A percentile compares a stretch with the other conserved stretches of the same genome.
These are phyloP conservation scores for Globisporangium megalacanthum DNA, from an alignment of 352 stramenopile species.

Conservation along the genomic window DNA sequence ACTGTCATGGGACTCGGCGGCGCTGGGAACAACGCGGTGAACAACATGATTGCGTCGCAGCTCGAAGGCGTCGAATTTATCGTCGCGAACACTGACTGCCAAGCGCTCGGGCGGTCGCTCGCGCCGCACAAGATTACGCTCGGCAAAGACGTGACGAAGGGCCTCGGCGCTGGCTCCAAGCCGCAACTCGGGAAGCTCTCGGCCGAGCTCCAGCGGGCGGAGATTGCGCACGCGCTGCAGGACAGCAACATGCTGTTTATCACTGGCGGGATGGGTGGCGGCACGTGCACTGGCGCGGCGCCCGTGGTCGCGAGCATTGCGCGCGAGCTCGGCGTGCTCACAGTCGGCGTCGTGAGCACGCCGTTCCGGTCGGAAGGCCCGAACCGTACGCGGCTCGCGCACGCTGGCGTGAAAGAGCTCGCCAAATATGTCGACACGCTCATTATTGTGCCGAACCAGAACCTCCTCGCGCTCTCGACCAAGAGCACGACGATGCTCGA, in stretches of 20 bases:
- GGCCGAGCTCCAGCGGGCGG: slow-evolving; percentile 81
- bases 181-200: slow-evolving; percentile 73
- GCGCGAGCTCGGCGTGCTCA: slow-evolving; percentile 91
- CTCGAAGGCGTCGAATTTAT: slow-evolving; percentile 93
- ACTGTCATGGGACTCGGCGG: slow-evolving; percentile 82
- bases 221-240: slow-evolving; percentile 87
- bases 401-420: slow-evolving; percentile 90
- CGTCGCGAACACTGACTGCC: slow-evolving; percentile 95
- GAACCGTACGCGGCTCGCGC: slow-evolving; percentile 91
- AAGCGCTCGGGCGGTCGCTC: slow-evolving; percentile 78
- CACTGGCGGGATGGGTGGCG: slow-evolving; percentile 93
- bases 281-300: slow-evolving; percentile 89
- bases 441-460: slow-evolving; percentile 97
- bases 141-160: slow-evolving; percentile 81
- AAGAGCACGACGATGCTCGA: slow-evolving; percentile 92
- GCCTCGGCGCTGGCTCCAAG: slow-evolving; percentile 76
- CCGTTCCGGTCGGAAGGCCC: slow-evolving; percentile 95
- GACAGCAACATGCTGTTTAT: slow-evolving; percentile 96
- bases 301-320: slow-evolving; percentile 92
- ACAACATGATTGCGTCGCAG: slow-evolving; percentile 89
- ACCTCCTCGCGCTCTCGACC: slow-evolving; percentile 90
- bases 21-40: slow-evolving; percentile 82
- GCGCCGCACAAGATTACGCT: slow-evolving; percentile 79
- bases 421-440: slow-evolving; percentile 93
- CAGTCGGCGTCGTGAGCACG: slow-evolving; percentile 95